Conservation (phyloP, 1,284 basidiomycete genomes). For the Ustilago sp. region DNA sequence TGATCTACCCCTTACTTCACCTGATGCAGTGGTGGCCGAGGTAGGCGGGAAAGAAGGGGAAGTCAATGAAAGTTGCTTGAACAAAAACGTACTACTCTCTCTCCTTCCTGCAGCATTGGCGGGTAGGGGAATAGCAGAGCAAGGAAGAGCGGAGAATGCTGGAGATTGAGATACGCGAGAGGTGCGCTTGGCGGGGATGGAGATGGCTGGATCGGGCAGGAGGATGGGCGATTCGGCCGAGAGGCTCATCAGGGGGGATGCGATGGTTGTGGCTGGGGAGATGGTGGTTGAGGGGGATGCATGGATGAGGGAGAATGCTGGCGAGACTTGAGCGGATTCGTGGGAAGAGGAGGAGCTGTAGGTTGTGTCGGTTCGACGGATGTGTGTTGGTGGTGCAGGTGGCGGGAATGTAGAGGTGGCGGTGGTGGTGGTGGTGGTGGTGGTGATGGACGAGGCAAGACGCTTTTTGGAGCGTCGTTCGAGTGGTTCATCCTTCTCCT, state of each 20-base stretch:
- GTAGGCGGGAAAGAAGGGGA: constrained; percentile 34
- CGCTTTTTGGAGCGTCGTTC: constrained; percentile 31
- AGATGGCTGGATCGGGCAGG: constrained; percentile 32
- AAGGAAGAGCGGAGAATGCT: constrained; percentile 21
- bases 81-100: constrained; percentile 41
- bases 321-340: constrained; percentile 27
- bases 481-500: constrained; percentile 43
- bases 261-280: constrained; percentile 39
- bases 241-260: constrained; percentile 58
- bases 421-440: background rate
- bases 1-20: constrained; percentile 9
- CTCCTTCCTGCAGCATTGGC: constrained; percentile 9
- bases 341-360: constrained; percentile 32
- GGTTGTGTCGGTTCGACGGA: constrained; percentile 18
- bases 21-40: background rate
- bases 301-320: constrained; percentile 30
- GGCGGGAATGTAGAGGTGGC: constrained; percentile 1
- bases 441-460: constrained; percentile 15
- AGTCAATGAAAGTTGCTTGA: constrained; percentile 42
- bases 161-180: constrained; percentile 21
- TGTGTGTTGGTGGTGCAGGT: constrained; percentile 3
- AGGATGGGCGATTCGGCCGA: constrained; percentile 56
- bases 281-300: constrained; percentile 18
- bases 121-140: constrained; percentile 30
- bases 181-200: constrained; percentile 17